Base-by-base conservation (phyloP, 1,139 yeast species). In the Kurtzmaniella quercitrusa region DNA sequence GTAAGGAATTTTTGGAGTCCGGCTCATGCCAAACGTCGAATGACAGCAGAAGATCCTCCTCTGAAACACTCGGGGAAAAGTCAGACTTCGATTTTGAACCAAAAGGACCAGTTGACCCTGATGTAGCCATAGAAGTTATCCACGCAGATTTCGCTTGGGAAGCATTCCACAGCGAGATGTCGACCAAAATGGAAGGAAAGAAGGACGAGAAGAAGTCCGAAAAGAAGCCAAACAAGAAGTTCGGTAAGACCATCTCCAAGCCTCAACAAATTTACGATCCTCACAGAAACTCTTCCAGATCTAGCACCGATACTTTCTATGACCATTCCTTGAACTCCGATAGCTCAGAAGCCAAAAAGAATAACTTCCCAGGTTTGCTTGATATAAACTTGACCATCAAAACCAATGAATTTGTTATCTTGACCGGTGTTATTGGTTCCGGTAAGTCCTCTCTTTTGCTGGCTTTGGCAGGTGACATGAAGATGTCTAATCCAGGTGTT, bases 381-480 rank as follows among this genome's bases (percentile, higher is more conserved):
- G 54, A 67, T 44, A 54, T 68, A 17, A 61, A 66, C 47, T 54
- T 68, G 36, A 40, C 55, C 2, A 50, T 68, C 36, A 55, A 55
- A 38, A 55, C 50, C 36, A 57, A 60, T 17, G 78, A 74, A 48
- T 70, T 74, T 42, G 52, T 74, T 19, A 69, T 74, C 39, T 61
- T 74, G 33, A 71, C 78, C 3, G 80, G 80, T 37, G 60, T 72
- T 6, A 71, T 74, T 48, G 80, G 80, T 34, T 61, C 74, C 2
- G 80, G 80, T 47, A 75, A 75, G 46, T 60, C 76, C 0, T 72
- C 79, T 2, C 51, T 75, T 17, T 56, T 75, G 28, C 60, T 61
- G 44, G 78, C 78, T 0, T 49, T 75, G 41, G 61, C 76, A 15
- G 78, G 78, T 0, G 46, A 48, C 30, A 46, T 46, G 49, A 43